phyloP scores from a whole-genome alignment of 176 grass and related monocot species.

The Phragmites australis region DNA sequence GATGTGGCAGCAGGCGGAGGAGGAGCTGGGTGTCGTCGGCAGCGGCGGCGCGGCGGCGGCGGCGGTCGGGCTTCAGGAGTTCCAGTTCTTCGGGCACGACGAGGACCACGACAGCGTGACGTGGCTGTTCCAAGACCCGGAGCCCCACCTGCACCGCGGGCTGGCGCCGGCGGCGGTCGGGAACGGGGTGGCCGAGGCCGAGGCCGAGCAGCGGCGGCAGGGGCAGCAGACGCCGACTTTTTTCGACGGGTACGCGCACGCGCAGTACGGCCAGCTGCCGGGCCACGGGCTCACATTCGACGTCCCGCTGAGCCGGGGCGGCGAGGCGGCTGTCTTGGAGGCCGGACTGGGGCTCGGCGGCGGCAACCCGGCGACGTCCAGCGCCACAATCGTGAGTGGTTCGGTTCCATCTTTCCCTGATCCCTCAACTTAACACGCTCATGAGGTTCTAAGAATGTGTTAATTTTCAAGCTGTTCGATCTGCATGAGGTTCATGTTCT shows the following conservation, averaged over 20 bases:
- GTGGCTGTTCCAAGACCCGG: constrained; percentile 58
- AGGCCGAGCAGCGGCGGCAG: constrained; percentile 34
- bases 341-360: constrained; percentile 43
- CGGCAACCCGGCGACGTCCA: constrained; percentile 27
- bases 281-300: constrained; percentile 48
- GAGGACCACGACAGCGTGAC: constrained; percentile 61
- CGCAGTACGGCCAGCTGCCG: constrained; percentile 40
- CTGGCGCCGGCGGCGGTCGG: constrained; percentile 52
- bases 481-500: not conserved
- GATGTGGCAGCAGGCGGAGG: constrained; percentile 30
- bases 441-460: no score
- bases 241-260: constrained; percentile 53
- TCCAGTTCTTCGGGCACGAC: constrained; percentile 86
- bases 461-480: not conserved
- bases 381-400: constrained; percentile 57
- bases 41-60: not conserved
- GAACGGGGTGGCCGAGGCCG: not conserved
- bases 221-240: constrained; percentile 14
- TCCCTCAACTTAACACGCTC: not conserved
- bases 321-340: constrained; percentile 30
- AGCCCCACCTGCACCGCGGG: constrained; percentile 44
- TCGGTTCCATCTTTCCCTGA: constrained; percentile 13
- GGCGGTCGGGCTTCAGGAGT: constrained; percentile 54
- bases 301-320: constrained; percentile 48
- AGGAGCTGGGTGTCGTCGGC: constrained; percentile 15